A percentile compares a stretch with the other conserved stretches of the same genome.
Evolutionary conservation across 2,329 filamentous ascomycete genomes (phyloP).

Genomic region (Epichloe sibirici): DNA sequence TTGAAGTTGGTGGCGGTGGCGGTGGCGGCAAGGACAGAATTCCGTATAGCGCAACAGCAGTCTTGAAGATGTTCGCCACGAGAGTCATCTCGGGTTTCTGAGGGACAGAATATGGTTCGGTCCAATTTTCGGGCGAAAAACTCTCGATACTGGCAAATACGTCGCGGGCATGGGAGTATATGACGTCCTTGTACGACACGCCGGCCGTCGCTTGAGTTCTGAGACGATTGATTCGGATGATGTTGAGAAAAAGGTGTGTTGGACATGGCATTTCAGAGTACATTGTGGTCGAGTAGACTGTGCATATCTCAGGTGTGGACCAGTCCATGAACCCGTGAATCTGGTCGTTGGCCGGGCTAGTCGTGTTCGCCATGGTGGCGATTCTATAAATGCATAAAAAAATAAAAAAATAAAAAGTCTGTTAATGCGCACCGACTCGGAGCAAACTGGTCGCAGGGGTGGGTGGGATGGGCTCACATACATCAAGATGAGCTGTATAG

Average conservation of each 20-base stretch:
- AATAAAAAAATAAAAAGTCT: not conserved
- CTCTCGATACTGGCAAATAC: not conserved
- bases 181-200: not conserved
- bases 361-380: slow-evolving; percentile 3
- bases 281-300: slow-evolving; percentile 1
- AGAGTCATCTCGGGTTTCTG: not conserved
- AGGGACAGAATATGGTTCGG: slow-evolving; percentile 2
- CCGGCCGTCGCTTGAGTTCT: not conserved
- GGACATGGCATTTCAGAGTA: slow-evolving; percentile 5
- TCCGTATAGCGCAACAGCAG: slow-evolving; percentile 1
- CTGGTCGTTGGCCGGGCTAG: slow-evolving; percentile 3
- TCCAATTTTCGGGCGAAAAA: slow-evolving; percentile 3
- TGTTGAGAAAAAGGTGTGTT: slow-evolving; percentile 3
- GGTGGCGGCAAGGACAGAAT: not conserved
- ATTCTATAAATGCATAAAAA: not conserved
- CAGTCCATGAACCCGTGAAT: slow-evolving; percentile 1
- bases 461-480: not conserved
- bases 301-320: not conserved
- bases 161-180: not conserved
- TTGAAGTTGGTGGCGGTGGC: not conserved
- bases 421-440: not conserved
- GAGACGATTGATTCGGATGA: slow-evolving; percentile 2
- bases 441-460: not conserved
- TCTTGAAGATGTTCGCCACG: slow-evolving; percentile 1
- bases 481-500: slow-evolving; percentile 5